These are phyloP conservation scores for Colletotrichum noveboracense DNA, from an alignment of 2,329 filamentous ascomycete species.

Conservation along the genomic window DNA sequence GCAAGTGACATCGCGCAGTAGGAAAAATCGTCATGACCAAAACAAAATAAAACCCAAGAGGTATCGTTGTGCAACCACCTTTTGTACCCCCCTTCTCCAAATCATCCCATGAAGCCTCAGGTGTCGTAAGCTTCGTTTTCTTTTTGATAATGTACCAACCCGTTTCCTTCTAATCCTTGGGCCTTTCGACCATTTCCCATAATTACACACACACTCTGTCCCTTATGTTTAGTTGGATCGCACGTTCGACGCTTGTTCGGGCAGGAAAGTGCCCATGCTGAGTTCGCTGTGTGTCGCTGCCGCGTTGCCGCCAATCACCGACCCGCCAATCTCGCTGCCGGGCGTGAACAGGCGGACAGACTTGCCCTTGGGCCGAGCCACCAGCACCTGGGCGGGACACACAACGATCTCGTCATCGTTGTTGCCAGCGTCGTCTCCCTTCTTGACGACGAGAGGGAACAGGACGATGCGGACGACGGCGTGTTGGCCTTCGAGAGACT, in stretches of 20 bases:
- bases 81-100: background rate
- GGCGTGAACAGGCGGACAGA: slow-evolving; percentile 46
- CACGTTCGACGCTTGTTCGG: slow-evolving; percentile 29
- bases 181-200: background rate
- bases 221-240: background rate
- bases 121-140: slow-evolving; percentile 10
- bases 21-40: background rate
- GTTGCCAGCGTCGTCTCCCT: slow-evolving; percentile 84
- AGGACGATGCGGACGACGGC: slow-evolving; percentile 89
- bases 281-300: slow-evolving; percentile 37
- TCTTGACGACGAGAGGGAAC: slow-evolving; percentile 96
- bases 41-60: background rate
- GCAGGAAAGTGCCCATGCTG: slow-evolving; percentile 33
- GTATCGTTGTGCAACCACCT: slow-evolving; percentile 14
- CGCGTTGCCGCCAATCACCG: slow-evolving; percentile 38
- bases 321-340: slow-evolving; percentile 58
- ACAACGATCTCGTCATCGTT: slow-evolving; percentile 96
- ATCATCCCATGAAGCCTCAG: background rate
- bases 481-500: slow-evolving; percentile 77
- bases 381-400: slow-evolving; percentile 90
- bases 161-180: background rate
- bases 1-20: background rate
- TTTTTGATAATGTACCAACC: background rate
- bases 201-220: background rate
- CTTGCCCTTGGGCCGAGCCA: slow-evolving; percentile 60